Base-by-base conservation (phyloP, 148 eudicot species). In the Polygonum maritimum region DNA sequence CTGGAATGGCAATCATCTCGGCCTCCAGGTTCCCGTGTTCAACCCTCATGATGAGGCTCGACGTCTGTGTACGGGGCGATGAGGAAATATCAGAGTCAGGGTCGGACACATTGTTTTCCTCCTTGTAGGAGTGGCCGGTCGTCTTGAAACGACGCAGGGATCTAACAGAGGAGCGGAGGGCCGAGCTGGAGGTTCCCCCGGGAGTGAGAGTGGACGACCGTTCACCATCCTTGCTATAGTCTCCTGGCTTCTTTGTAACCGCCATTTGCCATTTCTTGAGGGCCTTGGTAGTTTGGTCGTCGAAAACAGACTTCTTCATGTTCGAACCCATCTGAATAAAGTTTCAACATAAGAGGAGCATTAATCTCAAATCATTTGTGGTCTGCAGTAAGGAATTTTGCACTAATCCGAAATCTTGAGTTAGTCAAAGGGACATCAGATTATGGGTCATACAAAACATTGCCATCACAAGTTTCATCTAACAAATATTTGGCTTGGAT, bases 231-330 rank as follows among this genome's bases (percentile, higher is more conserved):
- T 35, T 35, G 45, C 72, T 39, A 3, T 7, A 44, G 9, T 35
- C 72, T 0, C 45, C 72, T 69, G 14, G 41, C 40, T 82, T 86
- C 79, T 88, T 85, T 79, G 82, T 74, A 12, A 90, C 94, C 54
- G 82, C 82, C 80, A 85, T 85, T 18, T 87, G 91, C 97, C 98
- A 95, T 44, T 81, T 84, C 87, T 62, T 84, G 39, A 92, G 79
- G 47, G 98, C 97, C 80, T 90, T 89, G 44, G 92, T 84, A 3
- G 98, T 95, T 83, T 95, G 92, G 36, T 89, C 98, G 31, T 95
- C 98, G 51, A 95, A 95, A 8, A 95, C 88, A 3, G 97, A 84
- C 78, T 80, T 84, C 82, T 95, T 95, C 96, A 95, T 95, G 14
- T 81, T 84, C 76, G 97, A 92, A 78, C 98, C 98, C 98, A 95